A percentile compares a stretch with the other conserved stretches of the same genome.
Conservation (phyloP, 2,329 filamentous ascomycete species). For the Raffaelea ambrosiae region DNA sequence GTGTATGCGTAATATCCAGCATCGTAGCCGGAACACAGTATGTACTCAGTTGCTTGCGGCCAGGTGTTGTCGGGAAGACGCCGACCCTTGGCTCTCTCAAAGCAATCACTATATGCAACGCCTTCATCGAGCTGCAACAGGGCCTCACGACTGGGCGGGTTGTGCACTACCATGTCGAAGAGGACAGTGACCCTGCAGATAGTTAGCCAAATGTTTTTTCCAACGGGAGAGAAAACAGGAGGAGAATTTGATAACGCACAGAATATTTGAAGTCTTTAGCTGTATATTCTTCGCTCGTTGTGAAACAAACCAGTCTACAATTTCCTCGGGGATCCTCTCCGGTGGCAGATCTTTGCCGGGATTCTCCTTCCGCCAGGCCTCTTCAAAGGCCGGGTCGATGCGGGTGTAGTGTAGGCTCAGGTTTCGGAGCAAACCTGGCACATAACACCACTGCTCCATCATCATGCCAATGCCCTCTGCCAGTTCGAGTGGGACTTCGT, state of each 20-base stretch:
- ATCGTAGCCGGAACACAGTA: not conserved
- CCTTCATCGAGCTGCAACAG: not conserved
- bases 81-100: not conserved
- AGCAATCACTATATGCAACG: not conserved
- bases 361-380: not conserved
- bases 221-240: not conserved
- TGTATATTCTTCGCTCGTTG: no score
- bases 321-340: not conserved
- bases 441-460: not conserved
- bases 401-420: not conserved
- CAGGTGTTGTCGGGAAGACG: not conserved
- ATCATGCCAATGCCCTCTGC: not conserved
- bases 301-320: not conserved
- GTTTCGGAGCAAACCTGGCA: not conserved
- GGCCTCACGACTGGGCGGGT: not conserved
- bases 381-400: not conserved
- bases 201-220: not conserved
- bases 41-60: not conserved
- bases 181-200: not conserved
- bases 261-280: no score
- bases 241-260: no score
- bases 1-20: not conserved
- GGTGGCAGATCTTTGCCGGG: not conserved
- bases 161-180: not conserved
- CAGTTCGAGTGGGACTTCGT: not conserved